Conservation (phyloP, 73 alveolate genomes). For the Paraurostyla sp. region DNA sequence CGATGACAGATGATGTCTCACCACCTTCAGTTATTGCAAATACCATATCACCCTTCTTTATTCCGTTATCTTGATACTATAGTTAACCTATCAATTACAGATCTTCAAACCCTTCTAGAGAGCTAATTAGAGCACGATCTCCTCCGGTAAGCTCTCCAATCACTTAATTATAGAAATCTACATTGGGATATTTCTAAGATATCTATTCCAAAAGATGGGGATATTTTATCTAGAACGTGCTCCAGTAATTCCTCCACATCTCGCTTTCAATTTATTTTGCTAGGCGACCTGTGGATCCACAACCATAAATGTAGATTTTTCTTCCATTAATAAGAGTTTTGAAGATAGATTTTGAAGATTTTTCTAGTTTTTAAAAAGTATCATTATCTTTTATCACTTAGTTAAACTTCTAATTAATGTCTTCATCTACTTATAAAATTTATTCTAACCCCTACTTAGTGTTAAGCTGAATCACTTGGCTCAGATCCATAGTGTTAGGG, state of each 20-base stretch:
- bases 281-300: slow-evolving; percentile 54
- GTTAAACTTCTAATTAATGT: not conserved
- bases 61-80: slow-evolving; percentile 7
- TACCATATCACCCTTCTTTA: slow-evolving; percentile 20
- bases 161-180: not conserved
- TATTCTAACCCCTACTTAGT: not conserved
- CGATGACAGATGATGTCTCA: slow-evolving; percentile 52
- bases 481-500: not conserved
- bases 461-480: not conserved
- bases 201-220: not conserved
- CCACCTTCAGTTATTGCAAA: slow-evolving; percentile 55
- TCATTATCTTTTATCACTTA: not conserved
- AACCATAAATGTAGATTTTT: slow-evolving; percentile 45
- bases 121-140: slow-evolving; percentile 40
- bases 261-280: slow-evolving; percentile 55
- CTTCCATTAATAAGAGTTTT: slow-evolving; percentile 3
- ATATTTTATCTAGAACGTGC: not conserved
- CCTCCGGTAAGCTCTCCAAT: slow-evolving; percentile 56
- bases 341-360: not conserved
- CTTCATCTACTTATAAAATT: slow-evolving; percentile 11
- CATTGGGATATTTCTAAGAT: not conserved
- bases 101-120: slow-evolving; percentile 56
- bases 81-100: slow-evolving; percentile 21
- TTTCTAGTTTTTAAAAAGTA: not conserved
- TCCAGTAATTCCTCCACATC: slow-evolving; percentile 48